Evolutionary conservation across 352 stramenopile species (phyloP).

Genomic region (Aphanomyces euteiches): DNA sequence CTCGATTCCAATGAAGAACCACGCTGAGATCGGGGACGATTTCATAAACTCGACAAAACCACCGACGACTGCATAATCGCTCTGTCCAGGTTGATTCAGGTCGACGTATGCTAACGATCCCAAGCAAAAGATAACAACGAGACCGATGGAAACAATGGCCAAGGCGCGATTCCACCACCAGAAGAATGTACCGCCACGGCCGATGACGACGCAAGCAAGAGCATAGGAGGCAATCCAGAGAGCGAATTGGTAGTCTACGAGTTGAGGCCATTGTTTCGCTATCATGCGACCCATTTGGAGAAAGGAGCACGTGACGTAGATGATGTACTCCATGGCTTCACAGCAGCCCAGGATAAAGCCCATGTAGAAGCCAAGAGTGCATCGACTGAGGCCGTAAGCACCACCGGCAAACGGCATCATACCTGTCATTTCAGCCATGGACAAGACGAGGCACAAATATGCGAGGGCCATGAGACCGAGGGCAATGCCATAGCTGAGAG

Average conservation of each 20-base stretch:
- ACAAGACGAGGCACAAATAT: constrained; percentile 38
- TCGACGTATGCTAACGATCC: not conserved
- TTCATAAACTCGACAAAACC: not conserved
- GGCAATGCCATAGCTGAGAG: constrained; percentile 35
- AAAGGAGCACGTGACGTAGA: constrained; percentile 39
- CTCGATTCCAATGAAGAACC: constrained; percentile 25
- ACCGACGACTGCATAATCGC: not conserved
- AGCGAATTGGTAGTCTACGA: constrained; percentile 26
- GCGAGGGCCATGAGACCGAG: constrained; percentile 34
- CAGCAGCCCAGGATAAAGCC: constrained; percentile 39
- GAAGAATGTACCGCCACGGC: not conserved
- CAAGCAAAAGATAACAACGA: not conserved
- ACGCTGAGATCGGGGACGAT: not conserved
- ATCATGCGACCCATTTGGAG: constrained; percentile 37
- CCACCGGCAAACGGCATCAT: constrained; percentile 40
- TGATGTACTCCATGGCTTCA: constrained; percentile 42
- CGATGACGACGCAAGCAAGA: not conserved
- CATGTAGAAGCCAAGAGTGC: constrained; percentile 38
- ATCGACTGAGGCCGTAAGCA: constrained; percentile 39
- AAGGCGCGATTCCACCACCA: not conserved
- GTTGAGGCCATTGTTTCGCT: constrained; percentile 29
- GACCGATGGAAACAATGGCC: not conserved
- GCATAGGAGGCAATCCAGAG: constrained; percentile 37
- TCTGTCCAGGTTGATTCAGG: not conserved
- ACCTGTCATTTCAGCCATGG: constrained; percentile 38